A percentile compares a stretch with the other conserved stretches of the same genome.
These are phyloP conservation scores for Durotheca rogersii DNA, from an alignment of 495 filamentous ascomycete species.

Conservation along the genomic window DNA sequence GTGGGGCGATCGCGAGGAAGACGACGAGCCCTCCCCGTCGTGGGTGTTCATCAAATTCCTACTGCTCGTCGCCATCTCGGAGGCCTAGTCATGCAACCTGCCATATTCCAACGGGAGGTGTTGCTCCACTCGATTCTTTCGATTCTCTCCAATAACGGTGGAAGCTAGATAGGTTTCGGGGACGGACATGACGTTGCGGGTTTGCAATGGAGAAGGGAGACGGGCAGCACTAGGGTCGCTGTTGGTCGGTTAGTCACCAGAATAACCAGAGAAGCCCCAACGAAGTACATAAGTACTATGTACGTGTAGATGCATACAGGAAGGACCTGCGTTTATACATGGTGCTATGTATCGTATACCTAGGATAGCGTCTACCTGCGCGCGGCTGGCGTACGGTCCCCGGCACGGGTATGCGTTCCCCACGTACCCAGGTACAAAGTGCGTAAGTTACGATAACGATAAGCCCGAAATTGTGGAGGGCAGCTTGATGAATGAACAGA, in stretches of 20 bases:
- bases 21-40: slow-evolving; percentile 34
- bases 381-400: too few species aligned
- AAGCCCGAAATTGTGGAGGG: background rate
- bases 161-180: slow-evolving; percentile 12
- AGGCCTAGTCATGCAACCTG: slow-evolving; percentile 25
- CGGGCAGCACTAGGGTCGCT: too few species aligned
- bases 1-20: slow-evolving; percentile 35
- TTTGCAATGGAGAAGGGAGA: slow-evolving; percentile 15
- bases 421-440: too few species aligned
- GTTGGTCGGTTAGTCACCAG: too few species aligned
- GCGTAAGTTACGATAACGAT: slow-evolving; percentile 1
- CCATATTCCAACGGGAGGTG: slow-evolving; percentile 26
- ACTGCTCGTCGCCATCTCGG: slow-evolving; percentile 37
- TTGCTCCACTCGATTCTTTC: background rate
- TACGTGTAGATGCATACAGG: too few species aligned
- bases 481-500: background rate
- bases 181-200: slow-evolving; percentile 3
- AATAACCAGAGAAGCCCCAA: too few species aligned
- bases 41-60: slow-evolving; percentile 34
- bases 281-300: too few species aligned
- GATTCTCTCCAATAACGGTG: background rate
- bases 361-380: too few species aligned
- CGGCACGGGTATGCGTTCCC: too few species aligned
- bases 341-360: too few species aligned
- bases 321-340: too few species aligned